phyloP scores from a whole-genome alignment of 2,329 filamentous ascomycete genomes.

The Aspergillus sp. region DNA sequence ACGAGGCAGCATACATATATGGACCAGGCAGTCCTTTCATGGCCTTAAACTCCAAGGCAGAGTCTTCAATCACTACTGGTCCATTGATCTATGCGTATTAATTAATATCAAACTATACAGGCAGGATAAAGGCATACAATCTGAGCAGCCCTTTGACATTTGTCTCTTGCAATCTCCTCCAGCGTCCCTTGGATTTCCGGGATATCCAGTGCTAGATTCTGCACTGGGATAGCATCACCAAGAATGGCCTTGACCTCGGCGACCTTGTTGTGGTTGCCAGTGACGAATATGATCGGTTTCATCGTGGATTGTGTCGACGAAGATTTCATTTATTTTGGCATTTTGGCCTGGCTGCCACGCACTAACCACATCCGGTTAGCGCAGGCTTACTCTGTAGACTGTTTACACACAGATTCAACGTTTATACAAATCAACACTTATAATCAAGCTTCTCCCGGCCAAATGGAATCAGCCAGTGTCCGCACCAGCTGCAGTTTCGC shows the following conservation, averaged over 20 bases:
- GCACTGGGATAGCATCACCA: constrained; percentile 64
- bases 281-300: constrained; percentile 62
- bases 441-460: neutral
- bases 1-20: constrained; percentile 65
- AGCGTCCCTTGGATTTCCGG: constrained; percentile 88
- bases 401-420: too few species aligned
- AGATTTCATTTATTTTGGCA: too few species aligned
- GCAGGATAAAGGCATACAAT: constrained; percentile 47
- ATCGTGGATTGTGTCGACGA: too few species aligned
- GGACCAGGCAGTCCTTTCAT: constrained; percentile 87
- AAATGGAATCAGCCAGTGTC: constrained; percentile 51
- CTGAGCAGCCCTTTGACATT: constrained; percentile 77
- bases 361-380: too few species aligned
- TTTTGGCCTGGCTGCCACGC: too few species aligned
- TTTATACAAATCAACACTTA: too few species aligned
- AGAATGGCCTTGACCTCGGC: constrained; percentile 85
- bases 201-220: constrained; percentile 71
- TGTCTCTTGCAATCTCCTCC: constrained; percentile 85
- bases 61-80: constrained; percentile 63
- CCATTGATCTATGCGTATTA: neutral
- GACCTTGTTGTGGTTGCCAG: constrained; percentile 92
- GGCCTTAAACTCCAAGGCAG: constrained; percentile 88
- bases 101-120: too few species aligned
- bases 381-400: too few species aligned
- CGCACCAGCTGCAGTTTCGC: constrained; percentile 65